These are phyloP conservation scores for Pisolithus orientalis DNA, from an alignment of 768 basidiomycete species.

Conservation along the genomic window DNA sequence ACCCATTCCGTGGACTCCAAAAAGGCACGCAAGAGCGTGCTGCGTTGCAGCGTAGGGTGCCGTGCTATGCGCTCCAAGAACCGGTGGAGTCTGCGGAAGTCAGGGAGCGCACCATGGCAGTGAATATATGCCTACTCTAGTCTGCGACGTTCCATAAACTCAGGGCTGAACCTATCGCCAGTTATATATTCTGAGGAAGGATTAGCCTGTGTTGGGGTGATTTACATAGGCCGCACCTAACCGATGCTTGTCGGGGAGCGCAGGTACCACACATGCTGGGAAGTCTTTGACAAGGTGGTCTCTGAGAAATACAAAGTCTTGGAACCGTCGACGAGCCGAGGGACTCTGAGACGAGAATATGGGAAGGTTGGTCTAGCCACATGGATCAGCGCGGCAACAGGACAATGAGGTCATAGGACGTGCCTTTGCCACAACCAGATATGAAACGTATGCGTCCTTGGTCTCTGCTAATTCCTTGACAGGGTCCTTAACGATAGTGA, in stretches of 20 bases:
- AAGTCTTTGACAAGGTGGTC: slow-evolving; percentile 88
- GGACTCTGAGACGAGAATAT: slow-evolving; percentile 76
- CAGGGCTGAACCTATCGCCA: slow-evolving; percentile 93
- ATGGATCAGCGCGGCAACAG: slow-evolving; percentile 6
- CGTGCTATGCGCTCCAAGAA: slow-evolving; percentile 88
- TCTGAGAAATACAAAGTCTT: slow-evolving; percentile 93
- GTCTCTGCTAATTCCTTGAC: slow-evolving; percentile 95
- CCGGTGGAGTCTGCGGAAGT: slow-evolving; percentile 66
- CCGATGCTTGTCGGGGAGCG: slow-evolving; percentile 93
- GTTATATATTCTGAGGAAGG: slow-evolving; percentile 80
- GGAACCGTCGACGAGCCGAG: slow-evolving; percentile 81
- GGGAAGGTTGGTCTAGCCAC: slow-evolving; percentile 75
- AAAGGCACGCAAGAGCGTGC: slow-evolving; percentile 87
- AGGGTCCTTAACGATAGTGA: slow-evolving; percentile 83
- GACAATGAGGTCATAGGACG: slow-evolving; percentile 11
- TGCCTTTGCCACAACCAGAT: slow-evolving; percentile 86
- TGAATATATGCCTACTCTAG: slow-evolving; percentile 57
- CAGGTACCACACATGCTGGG: slow-evolving; percentile 96
- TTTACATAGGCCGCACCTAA: slow-evolving; percentile 55
- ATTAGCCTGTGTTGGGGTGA: slow-evolving; percentile 1
- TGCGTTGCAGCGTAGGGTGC: slow-evolving; percentile 91
- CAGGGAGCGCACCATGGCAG: slow-evolving; percentile 1
- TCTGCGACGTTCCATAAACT: slow-evolving; percentile 92
- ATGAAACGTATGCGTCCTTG: slow-evolving; percentile 95
- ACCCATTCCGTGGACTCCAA: slow-evolving; percentile 99